A percentile compares a stretch with the other conserved stretches of the same genome.
phyloP scores from a whole-genome alignment of 345 rosid species.

The Bruguiera parviflora region DNA sequence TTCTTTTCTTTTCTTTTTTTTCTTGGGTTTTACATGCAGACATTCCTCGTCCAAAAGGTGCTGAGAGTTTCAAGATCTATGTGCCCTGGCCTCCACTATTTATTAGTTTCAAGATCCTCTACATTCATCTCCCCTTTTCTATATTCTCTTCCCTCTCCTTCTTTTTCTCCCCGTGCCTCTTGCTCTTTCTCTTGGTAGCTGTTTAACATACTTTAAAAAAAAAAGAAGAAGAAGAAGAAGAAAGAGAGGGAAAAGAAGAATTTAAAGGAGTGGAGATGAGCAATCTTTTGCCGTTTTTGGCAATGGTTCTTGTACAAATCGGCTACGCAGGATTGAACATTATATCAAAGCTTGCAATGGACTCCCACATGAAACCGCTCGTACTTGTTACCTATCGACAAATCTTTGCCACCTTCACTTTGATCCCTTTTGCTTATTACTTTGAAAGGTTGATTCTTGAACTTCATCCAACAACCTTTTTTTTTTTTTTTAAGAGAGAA shows the following conservation, averaged over 20 bases:
- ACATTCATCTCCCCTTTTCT: not conserved
- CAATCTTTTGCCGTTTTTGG: constrained; percentile 58
- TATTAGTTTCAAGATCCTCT: not conserved
- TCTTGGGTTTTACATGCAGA: constrained; percentile 23
- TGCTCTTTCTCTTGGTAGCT: constrained; percentile 8
- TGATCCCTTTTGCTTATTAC: constrained; percentile 63
- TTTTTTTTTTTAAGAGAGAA: too few relatives aligned
- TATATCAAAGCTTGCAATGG: constrained; percentile 84
- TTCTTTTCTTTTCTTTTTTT: not conserved
- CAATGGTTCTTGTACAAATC: constrained; percentile 69
- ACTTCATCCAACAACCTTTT: too few relatives aligned
- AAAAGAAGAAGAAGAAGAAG: not conserved
- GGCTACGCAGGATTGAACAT: constrained; percentile 90
- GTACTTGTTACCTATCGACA: constrained; percentile 77
- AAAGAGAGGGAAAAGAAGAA: not conserved
- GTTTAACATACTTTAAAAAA: not conserved
- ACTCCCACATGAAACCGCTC: constrained; percentile 77
- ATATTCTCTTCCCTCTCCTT: not conserved
- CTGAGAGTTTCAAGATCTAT: too few relatives aligned
- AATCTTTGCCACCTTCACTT: constrained; percentile 69
- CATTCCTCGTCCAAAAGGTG: not conserved
- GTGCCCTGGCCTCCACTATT: not conserved
- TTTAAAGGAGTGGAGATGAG: constrained; percentile 19
- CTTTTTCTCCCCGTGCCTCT: too few relatives aligned
- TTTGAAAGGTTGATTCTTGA: constrained; percentile 53